Conservation (phyloP, 495 filamentous ascomycete genomes). For the Ascobolus immersus region DNA sequence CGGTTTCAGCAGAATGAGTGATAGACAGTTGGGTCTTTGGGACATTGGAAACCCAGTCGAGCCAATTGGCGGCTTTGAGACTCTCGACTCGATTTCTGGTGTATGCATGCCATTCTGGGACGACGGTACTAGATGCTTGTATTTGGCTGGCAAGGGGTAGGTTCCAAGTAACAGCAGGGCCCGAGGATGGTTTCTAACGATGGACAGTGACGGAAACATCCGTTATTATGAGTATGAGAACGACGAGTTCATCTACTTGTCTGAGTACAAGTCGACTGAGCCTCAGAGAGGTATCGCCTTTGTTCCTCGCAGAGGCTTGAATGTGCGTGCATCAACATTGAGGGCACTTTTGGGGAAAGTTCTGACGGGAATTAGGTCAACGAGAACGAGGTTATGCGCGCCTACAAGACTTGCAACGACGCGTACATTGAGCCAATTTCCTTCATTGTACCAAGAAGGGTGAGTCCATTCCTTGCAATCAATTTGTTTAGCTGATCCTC, state of each 20-base stretch:
- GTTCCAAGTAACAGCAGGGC: constrained; percentile 14
- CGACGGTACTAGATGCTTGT: constrained; percentile 75
- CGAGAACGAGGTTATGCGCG: constrained; percentile 87
- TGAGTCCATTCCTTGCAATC: not conserved
- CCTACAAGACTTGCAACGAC: constrained; percentile 91
- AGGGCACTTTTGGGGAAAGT: not conserved
- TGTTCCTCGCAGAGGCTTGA: constrained; percentile 79
- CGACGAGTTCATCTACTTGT: constrained; percentile 88
- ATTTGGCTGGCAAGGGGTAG: constrained; percentile 87
- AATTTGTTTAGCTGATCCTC: not conserved
- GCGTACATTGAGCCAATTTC: constrained; percentile 85
- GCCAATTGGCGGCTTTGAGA: constrained; percentile 68
- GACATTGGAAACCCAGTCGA: constrained; percentile 56
- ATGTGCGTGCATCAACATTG: constrained; percentile 25
- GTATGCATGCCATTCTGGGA: constrained; percentile 99
- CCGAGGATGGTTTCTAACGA: constrained; percentile 1
- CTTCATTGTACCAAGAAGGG: constrained; percentile 65
- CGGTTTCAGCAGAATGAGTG: constrained; percentile 94
- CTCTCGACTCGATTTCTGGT: constrained; percentile 79
- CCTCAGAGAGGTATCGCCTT: constrained; percentile 90
- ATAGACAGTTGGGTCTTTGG: constrained; percentile 86
- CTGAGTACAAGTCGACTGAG: constrained; percentile 83
- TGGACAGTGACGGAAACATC: constrained; percentile 73
- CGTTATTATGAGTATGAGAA: constrained; percentile 94
- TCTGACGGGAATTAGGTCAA: constrained; percentile 31